Base-by-base conservation (phyloP, 202 grass and related monocot species). In the Schoenoplectus tabernaemontani region DNA sequence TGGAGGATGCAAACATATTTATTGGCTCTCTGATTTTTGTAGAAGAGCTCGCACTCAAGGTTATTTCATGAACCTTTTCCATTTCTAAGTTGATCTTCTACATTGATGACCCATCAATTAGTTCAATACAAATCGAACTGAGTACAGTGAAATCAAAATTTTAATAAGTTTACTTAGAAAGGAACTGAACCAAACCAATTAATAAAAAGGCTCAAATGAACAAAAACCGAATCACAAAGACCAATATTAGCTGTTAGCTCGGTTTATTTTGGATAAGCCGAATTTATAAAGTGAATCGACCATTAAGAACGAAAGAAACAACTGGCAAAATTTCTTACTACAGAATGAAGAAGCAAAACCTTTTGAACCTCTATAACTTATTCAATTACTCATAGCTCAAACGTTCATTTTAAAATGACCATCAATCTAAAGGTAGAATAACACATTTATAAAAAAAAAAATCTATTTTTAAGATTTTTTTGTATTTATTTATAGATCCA, bases 11-110 rank as follows among this genome's bases (percentile, higher is more conserved):
- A 76, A 98, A 92, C 46, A 83, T 98, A 12, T 98, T 98, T 86
- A 95, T 98, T 83, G 95, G 95, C 78, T 98, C 95, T 1, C 89
- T 98, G 63, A 98, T 98, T 90, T 98, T 98, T 90, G 91, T 98
- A 7, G 95, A 98, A 84, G 95, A 98, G 86, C 91, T 98, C 1
- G 95, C 95, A 61, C 81, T 95, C 47, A 98, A 95, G 91, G 90
- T 98, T 10, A 44, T 46, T 64, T 64, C n/a, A n/a, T 0, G 33
- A 74, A 53, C 1, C 17, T 50, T 34, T n/a, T 53, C 13, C 32
- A 54, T 74, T 53, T 73, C 5, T 34, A 15, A 6, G 15, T 53
- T 72, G 68, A 9, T 48, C 50, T 44, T 9, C 5, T 3, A 19
- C 33, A 26, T 33, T 2, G 59, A 62, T 62, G 59, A 1, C 10